Evolutionary conservation across 2,329 filamentous ascomycete genomes (phyloP).

Genomic region (Arthrobotrys musiformis): DNA sequence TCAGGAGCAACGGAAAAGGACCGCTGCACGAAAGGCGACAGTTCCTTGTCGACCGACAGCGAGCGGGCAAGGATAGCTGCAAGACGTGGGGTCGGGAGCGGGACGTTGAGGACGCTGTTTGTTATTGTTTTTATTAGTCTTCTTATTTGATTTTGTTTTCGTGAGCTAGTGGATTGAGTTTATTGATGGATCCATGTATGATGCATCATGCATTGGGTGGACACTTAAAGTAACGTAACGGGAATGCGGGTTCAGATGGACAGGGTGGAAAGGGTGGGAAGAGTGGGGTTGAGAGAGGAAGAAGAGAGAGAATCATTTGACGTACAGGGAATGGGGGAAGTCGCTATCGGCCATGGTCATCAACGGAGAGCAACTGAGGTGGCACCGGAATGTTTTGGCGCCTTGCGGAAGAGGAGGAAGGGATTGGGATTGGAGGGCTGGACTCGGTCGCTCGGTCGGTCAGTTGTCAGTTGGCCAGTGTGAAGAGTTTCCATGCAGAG

Average conservation of each 20-base stretch:
- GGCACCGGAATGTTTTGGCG: constrained; percentile 22
- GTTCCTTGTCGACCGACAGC: constrained; percentile 84
- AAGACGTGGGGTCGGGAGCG: constrained; percentile 83
- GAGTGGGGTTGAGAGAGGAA: constrained; percentile 12
- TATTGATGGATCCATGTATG: no score
- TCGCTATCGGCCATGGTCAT: constrained; percentile 15
- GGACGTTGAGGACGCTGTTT: constrained; percentile 76
- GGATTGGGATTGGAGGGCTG: background rate
- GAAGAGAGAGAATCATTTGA: constrained; percentile 17
- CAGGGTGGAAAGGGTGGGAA: constrained; percentile 8
- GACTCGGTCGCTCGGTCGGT: no score
- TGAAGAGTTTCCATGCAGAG: no score
- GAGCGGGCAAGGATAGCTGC: constrained; percentile 73
- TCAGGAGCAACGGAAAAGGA: constrained; percentile 65
- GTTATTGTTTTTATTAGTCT: background rate
- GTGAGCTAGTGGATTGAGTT: no score
- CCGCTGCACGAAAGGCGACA: constrained; percentile 83
- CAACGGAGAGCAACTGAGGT: constrained; percentile 23
- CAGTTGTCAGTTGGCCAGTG: no score
- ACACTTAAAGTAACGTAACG: constrained; percentile 1
- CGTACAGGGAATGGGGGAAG: constrained; percentile 51
- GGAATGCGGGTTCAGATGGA: constrained; percentile 16
- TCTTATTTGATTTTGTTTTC: no score
- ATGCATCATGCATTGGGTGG: no score
- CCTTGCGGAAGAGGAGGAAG: background rate